Base-by-base conservation (phyloP, 2,329 filamentous ascomycete species). In the Nigrograna mackinnonii region DNA sequence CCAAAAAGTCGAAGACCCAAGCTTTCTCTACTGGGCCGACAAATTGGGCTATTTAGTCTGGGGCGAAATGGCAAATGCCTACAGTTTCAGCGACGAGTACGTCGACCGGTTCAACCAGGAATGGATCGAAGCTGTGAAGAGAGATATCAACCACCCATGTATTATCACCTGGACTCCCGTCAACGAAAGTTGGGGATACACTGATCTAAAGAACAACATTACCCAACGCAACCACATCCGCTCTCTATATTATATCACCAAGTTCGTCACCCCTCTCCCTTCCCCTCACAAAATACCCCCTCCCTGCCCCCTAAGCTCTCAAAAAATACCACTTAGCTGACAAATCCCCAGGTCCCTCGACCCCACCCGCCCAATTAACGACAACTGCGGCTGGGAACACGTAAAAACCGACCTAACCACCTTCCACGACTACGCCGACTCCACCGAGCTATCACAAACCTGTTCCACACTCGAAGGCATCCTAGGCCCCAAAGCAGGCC, bases 351-450 rank as follows among this genome's bases (percentile, higher is more conserved):
- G 71, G 55, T 74, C 75, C 0, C 72, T 87, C 2, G 84, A 87
- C 49, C 74, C 79, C 2, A 85, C 79, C 0, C 70, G 84, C 5
- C 82, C 82, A 13, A 75, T 87, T 56, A 87, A 87, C 55, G 84
- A 87, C 62, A 87, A 87, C 63, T 87, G 84, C 50, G 84, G 84
- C 22, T 87, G 84, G 84, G 83, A 87, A 56, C 83, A 86, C 49
- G 82, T 86, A 5, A 54, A 73, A 9, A 84, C 80, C 0, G 84
- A 87, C 51, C 67, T 87, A 2, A 81, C 79, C 18, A 86, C 84
- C 0, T 87, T 84, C 70, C 84, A 87, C 60, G 83, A 87, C 62
- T 87, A 87, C 58, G 71, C 74, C 14, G 83, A 86, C 53, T 79
- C 72, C 0, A 70, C 77, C 0, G 77, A 74, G 17, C 73, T 87